Evolutionary conservation across 2,329 filamentous ascomycete genomes (phyloP), one percentile per base, ranked within the genome.

Genomic region (Claviceps africana): DNA sequence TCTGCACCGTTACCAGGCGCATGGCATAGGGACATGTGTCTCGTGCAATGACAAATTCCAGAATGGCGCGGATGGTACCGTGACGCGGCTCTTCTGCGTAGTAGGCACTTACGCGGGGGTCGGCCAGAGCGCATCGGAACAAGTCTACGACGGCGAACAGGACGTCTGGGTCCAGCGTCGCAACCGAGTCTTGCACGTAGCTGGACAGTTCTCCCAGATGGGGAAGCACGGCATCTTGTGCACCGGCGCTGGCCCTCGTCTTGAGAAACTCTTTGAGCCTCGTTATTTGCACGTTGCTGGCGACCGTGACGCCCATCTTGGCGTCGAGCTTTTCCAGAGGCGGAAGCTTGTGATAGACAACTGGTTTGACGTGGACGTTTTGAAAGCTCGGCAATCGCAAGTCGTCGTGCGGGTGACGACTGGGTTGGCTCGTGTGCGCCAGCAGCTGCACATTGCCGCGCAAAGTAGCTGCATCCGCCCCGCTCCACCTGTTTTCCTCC

Each of bases 71-170:
- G 15, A 91, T 70, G 0, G 85, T 88, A 50, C 70, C 67, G 53
- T 86, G 82, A 9, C 72, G 72, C 17, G 72, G 64, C 64, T 96
- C 88, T 63, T 93, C 85, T 1, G 87, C 87, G 56, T 89, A 89
- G 68, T 82, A 94, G 19, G 85, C 85, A 55, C 86, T 88, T 17
- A 95, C 74, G 40, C 90, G 81, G 0, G 83, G 74, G 60, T 97
- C 91, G 13, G 83, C 73, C 53, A 95, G 78, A 0, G 86, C 79
- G 56, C 86, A 79, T 22, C 93, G 79, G 49, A 95, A 77, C 1
- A 98, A 76, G 62, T 97, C 93, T n/a, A 95, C 76, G 0, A 90
- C 73, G 1, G 88, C 79, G 63, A 97, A 97, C 44, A 89, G 75
- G 1, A 76, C 70, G 15, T 86, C 85, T 0, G 71, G 64, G 0